A percentile compares a stretch with the other conserved stretches of the same genome.
phyloP scores from a whole-genome alignment of 805 yeast genomes.

The Candida montana region DNA sequence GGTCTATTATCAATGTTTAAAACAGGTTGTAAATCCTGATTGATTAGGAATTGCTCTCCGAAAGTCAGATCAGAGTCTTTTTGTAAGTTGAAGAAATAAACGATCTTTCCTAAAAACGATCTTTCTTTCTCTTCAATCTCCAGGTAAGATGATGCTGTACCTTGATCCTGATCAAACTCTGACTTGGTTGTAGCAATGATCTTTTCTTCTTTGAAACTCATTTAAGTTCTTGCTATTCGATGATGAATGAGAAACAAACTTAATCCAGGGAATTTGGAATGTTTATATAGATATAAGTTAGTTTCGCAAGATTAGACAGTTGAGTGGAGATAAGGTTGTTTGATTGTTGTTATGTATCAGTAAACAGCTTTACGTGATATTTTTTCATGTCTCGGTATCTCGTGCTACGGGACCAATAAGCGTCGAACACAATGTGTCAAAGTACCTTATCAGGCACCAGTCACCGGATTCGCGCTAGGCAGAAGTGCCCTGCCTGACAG shows the following conservation, averaged over 20 bases:
- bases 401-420: background rate
- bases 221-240: background rate
- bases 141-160: slow-evolving; percentile 6
- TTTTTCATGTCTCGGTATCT: too few species aligned
- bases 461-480: background rate
- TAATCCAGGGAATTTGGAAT: background rate
- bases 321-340: too few species aligned
- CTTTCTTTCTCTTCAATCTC: slow-evolving; percentile 5
- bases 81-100: slow-evolving; percentile 17
- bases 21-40: slow-evolving; percentile 75
- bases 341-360: too few species aligned
- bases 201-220: slow-evolving; percentile 2
- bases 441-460: background rate
- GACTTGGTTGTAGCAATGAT: background rate
- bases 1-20: slow-evolving; percentile 58
- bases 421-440: background rate
- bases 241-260: too few species aligned
- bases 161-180: slow-evolving; percentile 9
- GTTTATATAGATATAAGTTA: background rate
- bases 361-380: too few species aligned
- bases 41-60: slow-evolving; percentile 61
- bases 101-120: slow-evolving; percentile 4
- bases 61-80: slow-evolving; percentile 37
- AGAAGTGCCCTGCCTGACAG: background rate
- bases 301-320: too few species aligned